Evolutionary conservation across 495 filamentous ascomycete species (phyloP), one percentile per base, ranked within the genome.

Genomic region (Viridothelium virens): DNA sequence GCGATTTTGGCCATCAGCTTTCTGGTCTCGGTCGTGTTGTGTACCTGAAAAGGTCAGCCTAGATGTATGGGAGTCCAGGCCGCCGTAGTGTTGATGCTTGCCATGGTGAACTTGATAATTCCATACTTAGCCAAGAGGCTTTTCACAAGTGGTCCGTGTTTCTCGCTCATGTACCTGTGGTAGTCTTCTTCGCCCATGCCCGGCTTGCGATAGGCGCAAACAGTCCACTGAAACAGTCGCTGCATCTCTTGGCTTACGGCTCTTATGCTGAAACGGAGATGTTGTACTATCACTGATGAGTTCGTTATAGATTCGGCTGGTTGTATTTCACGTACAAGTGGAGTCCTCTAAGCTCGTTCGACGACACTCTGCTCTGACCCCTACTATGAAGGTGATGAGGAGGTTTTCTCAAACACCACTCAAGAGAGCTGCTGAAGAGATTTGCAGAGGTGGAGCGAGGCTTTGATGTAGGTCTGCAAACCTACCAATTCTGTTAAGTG

Each of bases 151-250:
- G 70, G 70, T 18, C 59, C 72, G 38, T 70, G 68, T 39, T 68
- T 61, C 31, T 67, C 18, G 18, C 39, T 63, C 56, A 83, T 82
- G 70, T 83, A 75, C 36, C 78, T 64, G 10, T 75, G 72, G 66
- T 82, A 82, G 36, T 72, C 79, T 70, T 80, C 78, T 48, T 82
- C 79, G 69, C 74, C 61, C 68, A 72, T 72, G 7, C 68, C 70
- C 1, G 70, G 66, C 61, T 72, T 72, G 46, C 70, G 68, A 34
- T 70, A 70, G 11, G 63, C 68, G 48, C 76, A 79, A 62, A 84
- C 78, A 11, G 81, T 82, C 50, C 79, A 74, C n/a, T 46, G 44
- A 31, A 65, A 56, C 38, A 33, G 25, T 44, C 38, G 70, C 78
- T 79, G 61, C 80, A 73, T 12, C 12, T 18, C 62, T 63, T 63